Conservation (phyloP, 1,284 basidiomycete species). For the Fomes fomentarius region DNA sequence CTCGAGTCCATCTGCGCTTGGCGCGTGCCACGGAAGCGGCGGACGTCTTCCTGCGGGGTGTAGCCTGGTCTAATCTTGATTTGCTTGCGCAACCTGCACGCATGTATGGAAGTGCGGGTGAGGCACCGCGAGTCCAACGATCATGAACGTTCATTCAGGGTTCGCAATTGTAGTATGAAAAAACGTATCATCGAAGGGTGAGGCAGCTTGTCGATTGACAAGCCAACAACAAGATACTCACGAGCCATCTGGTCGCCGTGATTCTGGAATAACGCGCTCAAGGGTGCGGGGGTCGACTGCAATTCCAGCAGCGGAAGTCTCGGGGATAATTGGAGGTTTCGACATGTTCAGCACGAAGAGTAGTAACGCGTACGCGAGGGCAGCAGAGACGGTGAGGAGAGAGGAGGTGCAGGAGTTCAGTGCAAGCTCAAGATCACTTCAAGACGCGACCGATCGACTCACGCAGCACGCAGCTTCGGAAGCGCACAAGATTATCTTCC, state of each 20-base stretch:
- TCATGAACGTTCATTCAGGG: too few species aligned
- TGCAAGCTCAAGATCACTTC: neutral
- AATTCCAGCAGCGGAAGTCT: constrained; percentile 79
- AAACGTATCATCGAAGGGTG: too few species aligned
- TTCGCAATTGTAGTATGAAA: too few species aligned
- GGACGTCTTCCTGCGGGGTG: constrained; percentile 93
- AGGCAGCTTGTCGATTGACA: too few species aligned
- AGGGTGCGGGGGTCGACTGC: constrained; percentile 81
- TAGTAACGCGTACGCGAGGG: too few species aligned
- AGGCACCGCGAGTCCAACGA: too few species aligned
- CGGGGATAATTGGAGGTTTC: constrained; percentile 72
- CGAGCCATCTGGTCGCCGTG: constrained; percentile 85
- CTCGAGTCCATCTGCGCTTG: constrained; percentile 72
- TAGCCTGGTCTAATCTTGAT: constrained; percentile 91
- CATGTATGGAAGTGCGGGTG: neutral
- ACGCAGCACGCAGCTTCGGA: neutral
- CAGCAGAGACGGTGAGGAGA: neutral
- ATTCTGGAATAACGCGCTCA: constrained; percentile 88
- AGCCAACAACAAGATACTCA: too few species aligned
- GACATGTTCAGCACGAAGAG: constrained; percentile 54
- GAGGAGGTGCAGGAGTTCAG: neutral
- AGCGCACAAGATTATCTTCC: constrained; percentile 21
- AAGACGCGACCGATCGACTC: neutral
- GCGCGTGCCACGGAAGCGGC: constrained; percentile 78
- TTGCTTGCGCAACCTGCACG: constrained; percentile 81